Conservation (phyloP, 1,284 basidiomycete species). For the Lignosus rhinocerotis region DNA sequence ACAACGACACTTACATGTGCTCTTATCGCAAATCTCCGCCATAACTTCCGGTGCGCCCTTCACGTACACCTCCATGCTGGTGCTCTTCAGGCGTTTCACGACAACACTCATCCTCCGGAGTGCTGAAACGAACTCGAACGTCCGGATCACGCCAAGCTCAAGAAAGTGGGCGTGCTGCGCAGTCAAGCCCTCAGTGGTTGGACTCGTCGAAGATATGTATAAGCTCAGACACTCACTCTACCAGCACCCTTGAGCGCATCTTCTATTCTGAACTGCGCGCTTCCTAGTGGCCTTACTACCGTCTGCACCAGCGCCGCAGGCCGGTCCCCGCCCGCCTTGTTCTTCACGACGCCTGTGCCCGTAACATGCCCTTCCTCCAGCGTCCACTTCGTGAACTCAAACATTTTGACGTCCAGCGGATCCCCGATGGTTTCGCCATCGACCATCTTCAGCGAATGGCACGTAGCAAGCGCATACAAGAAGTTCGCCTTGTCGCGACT, state of each 20-base stretch:
- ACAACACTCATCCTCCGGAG: constrained; percentile 97
- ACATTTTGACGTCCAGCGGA: constrained; percentile 97
- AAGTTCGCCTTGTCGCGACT: constrained; percentile 78
- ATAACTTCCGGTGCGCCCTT: constrained; percentile 99
- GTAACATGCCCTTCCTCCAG: constrained; percentile 87
- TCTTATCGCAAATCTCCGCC: constrained; percentile 89
- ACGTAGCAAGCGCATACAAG: constrained; percentile 92
- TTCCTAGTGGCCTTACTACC: constrained; percentile 94
- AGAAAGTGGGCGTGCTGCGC: constrained; percentile 89
- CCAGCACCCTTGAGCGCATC: constrained; percentile 85
- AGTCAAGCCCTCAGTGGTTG: background rate
- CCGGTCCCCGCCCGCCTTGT: constrained; percentile 62
- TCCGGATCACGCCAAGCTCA: constrained; percentile 94
- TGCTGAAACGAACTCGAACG: constrained; percentile 95
- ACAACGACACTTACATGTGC: constrained; percentile 66
- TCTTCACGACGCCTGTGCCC: constrained; percentile 70
- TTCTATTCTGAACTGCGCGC: constrained; percentile 85
- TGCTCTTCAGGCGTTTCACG: constrained; percentile 92
- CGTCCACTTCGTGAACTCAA: constrained; percentile 95
- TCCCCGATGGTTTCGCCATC: constrained; percentile 91
- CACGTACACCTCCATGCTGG: constrained; percentile 96
- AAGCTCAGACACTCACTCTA: constrained; percentile 51
- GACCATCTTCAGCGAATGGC: constrained; percentile 94
- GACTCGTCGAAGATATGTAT: background rate
- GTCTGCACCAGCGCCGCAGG: constrained; percentile 94